Evolutionary conservation across 2,329 filamentous ascomycete species (phyloP).

Genomic region (Sporothrix sp.): DNA sequence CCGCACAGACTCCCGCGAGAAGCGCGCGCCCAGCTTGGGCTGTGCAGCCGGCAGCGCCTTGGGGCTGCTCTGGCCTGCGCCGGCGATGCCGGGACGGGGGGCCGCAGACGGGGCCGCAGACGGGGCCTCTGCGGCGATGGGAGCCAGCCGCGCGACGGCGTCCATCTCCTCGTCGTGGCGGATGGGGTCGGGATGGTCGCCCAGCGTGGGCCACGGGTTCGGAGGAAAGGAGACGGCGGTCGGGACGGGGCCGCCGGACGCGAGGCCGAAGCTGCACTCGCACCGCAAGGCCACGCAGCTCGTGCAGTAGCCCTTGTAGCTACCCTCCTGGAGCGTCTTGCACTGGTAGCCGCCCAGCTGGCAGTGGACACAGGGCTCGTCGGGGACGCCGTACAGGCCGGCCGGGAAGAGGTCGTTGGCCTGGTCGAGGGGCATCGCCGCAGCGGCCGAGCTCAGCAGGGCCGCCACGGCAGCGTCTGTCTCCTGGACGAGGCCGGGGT

Average conservation of each 20-base stretch:
- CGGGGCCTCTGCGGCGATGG: no score
- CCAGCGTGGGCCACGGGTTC: conserved; percentile 37
- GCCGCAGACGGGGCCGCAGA: no score
- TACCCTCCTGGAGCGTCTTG: conserved; percentile 51
- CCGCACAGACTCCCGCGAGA: conserved; percentile 71
- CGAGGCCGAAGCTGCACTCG: conserved; percentile 46
- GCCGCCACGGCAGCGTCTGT: conserved; percentile 6
- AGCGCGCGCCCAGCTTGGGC: conserved; percentile 62
- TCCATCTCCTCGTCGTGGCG: conserved; percentile 28
- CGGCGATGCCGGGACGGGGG: no score
- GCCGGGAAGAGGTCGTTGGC: conserved; percentile 25
- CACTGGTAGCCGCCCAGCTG: conserved; percentile 44
- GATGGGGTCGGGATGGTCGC: conserved; percentile 33
- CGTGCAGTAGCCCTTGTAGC: conserved; percentile 51
- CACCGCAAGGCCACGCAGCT: conserved; percentile 51
- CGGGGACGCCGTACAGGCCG: conserved; percentile 32
- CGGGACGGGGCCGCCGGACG: conserved; percentile 23
- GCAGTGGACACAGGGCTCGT: conserved; percentile 44
- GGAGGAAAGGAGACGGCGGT: conserved; percentile 32
- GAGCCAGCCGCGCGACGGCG: conserved; percentile 20
- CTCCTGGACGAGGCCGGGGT: conserved; percentile 15
- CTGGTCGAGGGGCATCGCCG: conserved; percentile 19
- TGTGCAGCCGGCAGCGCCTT: conserved; percentile 22
- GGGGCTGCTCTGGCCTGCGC: conserved; percentile 14
- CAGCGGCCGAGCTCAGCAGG: not conserved